Evolutionary conservation across 1,139 yeast species (phyloP).

Genomic region (Scheffersomyces insectosa): DNA sequence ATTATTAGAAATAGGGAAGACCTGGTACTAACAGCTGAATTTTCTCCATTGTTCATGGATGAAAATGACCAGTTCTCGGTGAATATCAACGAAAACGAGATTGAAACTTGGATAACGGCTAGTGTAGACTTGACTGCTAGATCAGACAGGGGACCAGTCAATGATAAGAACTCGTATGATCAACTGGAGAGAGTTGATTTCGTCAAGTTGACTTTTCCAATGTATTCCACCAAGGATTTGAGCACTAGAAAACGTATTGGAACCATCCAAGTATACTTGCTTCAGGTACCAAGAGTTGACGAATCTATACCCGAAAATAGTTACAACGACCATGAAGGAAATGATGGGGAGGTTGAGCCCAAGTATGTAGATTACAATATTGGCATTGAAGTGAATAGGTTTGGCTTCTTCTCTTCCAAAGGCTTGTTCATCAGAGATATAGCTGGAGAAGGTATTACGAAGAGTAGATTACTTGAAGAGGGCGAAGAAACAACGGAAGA

Average conservation of each 20-base stretch:
- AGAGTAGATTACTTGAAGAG: slow-evolving; percentile 15
- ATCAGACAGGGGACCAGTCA: no score
- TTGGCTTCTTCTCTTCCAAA: slow-evolving; percentile 6
- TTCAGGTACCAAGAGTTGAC: slow-evolving; percentile 11
- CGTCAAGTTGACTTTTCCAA: slow-evolving; percentile 37
- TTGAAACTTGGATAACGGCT: slow-evolving; percentile 10
- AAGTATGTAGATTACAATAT: slow-evolving; percentile 20
- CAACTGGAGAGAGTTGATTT: slow-evolving; percentile 14
- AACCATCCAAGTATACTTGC: slow-evolving; percentile 32
- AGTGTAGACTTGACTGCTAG: neutral
- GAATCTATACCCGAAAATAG: neutral
- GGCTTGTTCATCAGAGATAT: slow-evolving; percentile 9
- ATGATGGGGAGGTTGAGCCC: neutral
- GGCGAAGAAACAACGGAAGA: slow-evolving; percentile 4
- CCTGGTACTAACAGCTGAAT: slow-evolving; percentile 1
- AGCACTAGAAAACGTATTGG: slow-evolving; percentile 29
- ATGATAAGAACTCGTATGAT: no score
- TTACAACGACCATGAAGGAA: neutral
- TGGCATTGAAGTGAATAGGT: slow-evolving; percentile 24
- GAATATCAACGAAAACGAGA: slow-evolving; percentile 8
- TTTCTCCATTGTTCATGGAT: slow-evolving; percentile 20
- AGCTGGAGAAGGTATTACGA: slow-evolving; percentile 13
- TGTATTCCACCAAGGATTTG: slow-evolving; percentile 21
- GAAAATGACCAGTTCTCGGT: slow-evolving; percentile 32
- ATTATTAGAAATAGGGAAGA: slow-evolving; percentile 3